phyloP scores from a whole-genome alignment of 257 asterid genomes.

The Jaltomata sinuosa region DNA sequence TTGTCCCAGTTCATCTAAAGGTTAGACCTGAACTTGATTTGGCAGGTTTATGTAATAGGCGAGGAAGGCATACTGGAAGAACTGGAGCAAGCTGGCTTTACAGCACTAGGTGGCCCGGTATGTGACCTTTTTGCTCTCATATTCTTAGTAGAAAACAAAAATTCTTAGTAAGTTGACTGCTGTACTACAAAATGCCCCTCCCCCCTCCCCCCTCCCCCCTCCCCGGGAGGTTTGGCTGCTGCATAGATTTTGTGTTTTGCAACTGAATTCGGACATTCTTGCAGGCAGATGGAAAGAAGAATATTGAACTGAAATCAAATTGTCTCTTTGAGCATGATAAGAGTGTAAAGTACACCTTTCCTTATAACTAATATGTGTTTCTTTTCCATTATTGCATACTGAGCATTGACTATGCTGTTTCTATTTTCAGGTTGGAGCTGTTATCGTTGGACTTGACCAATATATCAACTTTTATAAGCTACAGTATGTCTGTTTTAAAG shows the following conservation, averaged over 20 bases:
- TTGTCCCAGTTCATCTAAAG: background rate
- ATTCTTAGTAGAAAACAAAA: background rate
- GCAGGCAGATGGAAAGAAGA: slow-evolving; percentile 86
- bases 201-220: background rate
- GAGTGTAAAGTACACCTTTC: slow-evolving; percentile 31
- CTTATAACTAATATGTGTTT: background rate
- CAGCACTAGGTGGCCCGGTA: slow-evolving; percentile 87
- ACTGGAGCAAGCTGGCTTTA: slow-evolving; percentile 69
- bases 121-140: slow-evolving; percentile 18
- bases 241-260: background rate
- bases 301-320: slow-evolving; percentile 43
- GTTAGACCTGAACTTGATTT: background rate
- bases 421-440: slow-evolving; percentile 85
- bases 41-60: slow-evolving; percentile 90
- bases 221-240: background rate
- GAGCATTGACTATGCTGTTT: background rate
- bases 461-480: slow-evolving; percentile 77
- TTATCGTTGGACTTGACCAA: slow-evolving; percentile 84
- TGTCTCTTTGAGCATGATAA: slow-evolving; percentile 62
- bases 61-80: slow-evolving; percentile 90
- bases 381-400: background rate
- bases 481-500: slow-evolving; percentile 37
- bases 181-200: background rate
- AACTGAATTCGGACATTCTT: slow-evolving; percentile 10
- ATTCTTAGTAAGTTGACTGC: background rate